A percentile compares a stretch with the other conserved stretches of the same genome.
Conservation (phyloP, 768 basidiomycete genomes). For the Goffeauzyma gilvescens region DNA sequence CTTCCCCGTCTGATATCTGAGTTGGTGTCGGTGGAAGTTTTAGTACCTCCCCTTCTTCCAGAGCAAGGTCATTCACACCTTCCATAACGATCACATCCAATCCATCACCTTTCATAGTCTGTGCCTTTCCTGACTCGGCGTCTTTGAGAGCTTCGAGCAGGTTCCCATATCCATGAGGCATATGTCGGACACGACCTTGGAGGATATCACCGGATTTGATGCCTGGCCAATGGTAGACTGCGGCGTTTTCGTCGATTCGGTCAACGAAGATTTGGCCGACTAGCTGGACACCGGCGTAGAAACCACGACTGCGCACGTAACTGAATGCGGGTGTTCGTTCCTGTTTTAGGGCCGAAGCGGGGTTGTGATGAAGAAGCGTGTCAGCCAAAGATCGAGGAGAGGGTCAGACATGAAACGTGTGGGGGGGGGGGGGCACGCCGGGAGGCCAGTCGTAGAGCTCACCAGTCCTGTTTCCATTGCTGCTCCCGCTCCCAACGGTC, state of each 20-base stretch:
- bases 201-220: constrained; percentile 30
- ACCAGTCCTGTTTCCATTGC: constrained; percentile 28
- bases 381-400: too few species aligned
- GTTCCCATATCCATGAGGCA: constrained; percentile 20
- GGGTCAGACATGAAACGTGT: too few species aligned
- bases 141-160: constrained; percentile 21
- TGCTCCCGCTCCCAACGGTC: constrained; percentile 31
- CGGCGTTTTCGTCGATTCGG: constrained; percentile 27
- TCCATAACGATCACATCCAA: constrained; percentile 18
- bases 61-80: constrained; percentile 5
- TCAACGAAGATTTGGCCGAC: constrained; percentile 31
- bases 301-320: constrained; percentile 25
- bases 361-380: too few species aligned
- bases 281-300: constrained; percentile 31
- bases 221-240: constrained; percentile 30
- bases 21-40: constrained; percentile 27
- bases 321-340: constrained; percentile 29
- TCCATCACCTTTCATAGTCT: constrained; percentile 17
- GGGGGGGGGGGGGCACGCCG: too few species aligned
- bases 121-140: constrained; percentile 25
- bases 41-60: constrained; percentile 19
- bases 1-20: constrained; percentile 15
- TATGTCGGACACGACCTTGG: neutral
- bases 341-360: too few species aligned
- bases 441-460: too few species aligned